phyloP scores from a whole-genome alignment of 768 basidiomycete genomes.

The Leucosporidium yakuticum region DNA sequence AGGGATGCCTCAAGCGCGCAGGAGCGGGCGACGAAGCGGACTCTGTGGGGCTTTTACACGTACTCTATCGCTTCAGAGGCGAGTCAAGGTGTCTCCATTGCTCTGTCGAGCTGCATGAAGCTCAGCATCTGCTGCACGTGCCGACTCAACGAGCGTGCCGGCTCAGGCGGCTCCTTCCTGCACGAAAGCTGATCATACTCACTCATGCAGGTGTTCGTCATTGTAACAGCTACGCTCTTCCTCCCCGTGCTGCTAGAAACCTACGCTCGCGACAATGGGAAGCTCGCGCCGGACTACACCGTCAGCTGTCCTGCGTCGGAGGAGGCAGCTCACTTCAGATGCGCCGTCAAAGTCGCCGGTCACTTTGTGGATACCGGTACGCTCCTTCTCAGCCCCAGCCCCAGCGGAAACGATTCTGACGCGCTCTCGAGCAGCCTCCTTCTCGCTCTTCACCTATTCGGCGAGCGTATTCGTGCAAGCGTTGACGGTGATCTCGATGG shows the following conservation, averaged over 20 bases:
- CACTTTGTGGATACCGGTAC: conserved; percentile 23
- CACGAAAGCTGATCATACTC: background rate
- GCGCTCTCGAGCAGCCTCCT: conserved; percentile 6
- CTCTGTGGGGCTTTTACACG: conserved; percentile 5
- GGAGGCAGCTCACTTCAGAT: background rate
- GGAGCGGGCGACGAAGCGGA: background rate
- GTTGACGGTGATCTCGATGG: conserved; percentile 89
- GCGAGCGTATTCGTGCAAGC: conserved; percentile 83
- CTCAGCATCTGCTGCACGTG: background rate
- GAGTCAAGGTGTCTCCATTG: background rate
- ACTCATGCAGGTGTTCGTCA: background rate
- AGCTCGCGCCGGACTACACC: background rate
- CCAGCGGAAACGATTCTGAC: background rate
- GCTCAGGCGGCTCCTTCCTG: no score
- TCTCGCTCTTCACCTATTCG: conserved; percentile 80
- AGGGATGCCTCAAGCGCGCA: no score
- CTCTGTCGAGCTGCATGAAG: background rate
- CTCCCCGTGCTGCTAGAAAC: conserved; percentile 9
- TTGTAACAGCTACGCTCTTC: background rate
- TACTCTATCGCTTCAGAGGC: conserved; percentile 18
- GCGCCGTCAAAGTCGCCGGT: conserved; percentile 3
- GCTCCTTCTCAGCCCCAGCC: background rate
- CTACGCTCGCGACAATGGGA: conserved; percentile 11
- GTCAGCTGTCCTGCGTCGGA: conserved; percentile 3
- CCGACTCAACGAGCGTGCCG: no score